These are phyloP conservation scores for Macrocybe gigantea DNA, from an alignment of 768 basidiomycete species.

Conservation along the genomic window DNA sequence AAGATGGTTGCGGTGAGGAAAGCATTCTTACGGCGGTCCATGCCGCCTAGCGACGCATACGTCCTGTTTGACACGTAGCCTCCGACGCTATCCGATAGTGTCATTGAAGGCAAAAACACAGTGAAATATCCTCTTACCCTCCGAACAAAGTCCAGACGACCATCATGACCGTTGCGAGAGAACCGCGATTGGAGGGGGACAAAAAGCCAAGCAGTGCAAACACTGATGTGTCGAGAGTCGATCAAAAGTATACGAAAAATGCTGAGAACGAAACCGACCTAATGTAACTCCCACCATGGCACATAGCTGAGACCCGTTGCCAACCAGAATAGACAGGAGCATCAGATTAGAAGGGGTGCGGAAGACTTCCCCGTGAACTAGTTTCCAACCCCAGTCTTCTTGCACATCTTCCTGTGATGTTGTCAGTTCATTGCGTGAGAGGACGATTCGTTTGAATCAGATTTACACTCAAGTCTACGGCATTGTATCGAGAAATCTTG, in stretches of 20 bases:
- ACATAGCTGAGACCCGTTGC: slow-evolving; percentile 82
- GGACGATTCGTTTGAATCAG: background rate
- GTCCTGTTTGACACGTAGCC: slow-evolving; percentile 86
- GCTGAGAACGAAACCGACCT: slow-evolving; percentile 32
- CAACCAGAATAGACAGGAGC: slow-evolving; percentile 79
- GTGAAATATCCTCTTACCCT: slow-evolving; percentile 38
- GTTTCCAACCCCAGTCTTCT: slow-evolving; percentile 98
- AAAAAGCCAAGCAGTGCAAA: slow-evolving; percentile 92
- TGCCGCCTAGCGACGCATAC: slow-evolving; percentile 76
- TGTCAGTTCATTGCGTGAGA: background rate
- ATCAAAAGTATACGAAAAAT: background rate
- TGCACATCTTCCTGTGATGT: slow-evolving; percentile 79
- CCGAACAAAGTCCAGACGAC: slow-evolving; percentile 94
- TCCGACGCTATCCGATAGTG: slow-evolving; percentile 49
- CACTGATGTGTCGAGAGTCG: slow-evolving; percentile 35
- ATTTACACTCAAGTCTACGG: slow-evolving; percentile 81
- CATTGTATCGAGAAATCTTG: slow-evolving; percentile 92
- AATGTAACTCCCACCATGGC: slow-evolving; percentile 88
- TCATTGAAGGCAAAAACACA: slow-evolving; percentile 2
- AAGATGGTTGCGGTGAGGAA: slow-evolving; percentile 86
- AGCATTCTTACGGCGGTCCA: slow-evolving; percentile 71
- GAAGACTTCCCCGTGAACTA: slow-evolving; percentile 96
- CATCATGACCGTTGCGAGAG: slow-evolving; percentile 91
- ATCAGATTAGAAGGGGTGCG: slow-evolving; percentile 74
- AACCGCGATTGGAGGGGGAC: slow-evolving; percentile 92